Conservation (phyloP, 352 stramenopile genomes). For the Globisporangium echinulatum region DNA sequence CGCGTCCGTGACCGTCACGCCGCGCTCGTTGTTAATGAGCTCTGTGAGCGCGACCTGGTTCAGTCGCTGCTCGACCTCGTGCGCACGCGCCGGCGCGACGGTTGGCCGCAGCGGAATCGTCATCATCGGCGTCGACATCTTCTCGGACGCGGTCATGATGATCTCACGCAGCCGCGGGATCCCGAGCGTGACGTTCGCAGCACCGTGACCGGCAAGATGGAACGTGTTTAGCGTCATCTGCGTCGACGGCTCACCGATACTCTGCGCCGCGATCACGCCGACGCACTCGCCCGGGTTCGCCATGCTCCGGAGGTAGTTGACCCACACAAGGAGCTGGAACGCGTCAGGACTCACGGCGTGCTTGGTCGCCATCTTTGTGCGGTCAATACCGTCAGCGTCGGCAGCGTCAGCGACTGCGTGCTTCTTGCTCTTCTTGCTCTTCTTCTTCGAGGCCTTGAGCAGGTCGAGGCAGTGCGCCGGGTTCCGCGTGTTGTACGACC, state of each 20-base stretch:
- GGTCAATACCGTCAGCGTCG: slow-evolving; percentile 41
- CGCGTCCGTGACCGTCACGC: slow-evolving; percentile 90
- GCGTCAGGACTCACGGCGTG: slow-evolving; percentile 67
- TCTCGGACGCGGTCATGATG: slow-evolving; percentile 98
- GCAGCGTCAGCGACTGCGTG: slow-evolving; percentile 21
- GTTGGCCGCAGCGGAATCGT: slow-evolving; percentile 90
- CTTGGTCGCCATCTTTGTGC: slow-evolving; percentile 72
- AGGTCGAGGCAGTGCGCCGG: slow-evolving; percentile 61
- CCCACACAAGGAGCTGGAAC: slow-evolving; percentile 94
- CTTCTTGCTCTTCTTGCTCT: slow-evolving; percentile 80
- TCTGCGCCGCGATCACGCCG: slow-evolving; percentile 97
- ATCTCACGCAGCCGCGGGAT: slow-evolving; percentile 99
- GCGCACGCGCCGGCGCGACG: slow-evolving; percentile 39
- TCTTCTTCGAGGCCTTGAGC: slow-evolving; percentile 50
- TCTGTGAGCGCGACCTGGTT: slow-evolving; percentile 92
- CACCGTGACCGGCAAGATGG: slow-evolving; percentile 98
- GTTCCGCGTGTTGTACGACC: slow-evolving; percentile 74
- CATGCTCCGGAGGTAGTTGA: slow-evolving; percentile 97
- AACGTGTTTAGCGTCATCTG: slow-evolving; percentile 99
- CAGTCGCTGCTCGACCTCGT: slow-evolving; percentile 84
- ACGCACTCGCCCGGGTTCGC: slow-evolving; percentile 97
- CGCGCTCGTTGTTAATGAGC: slow-evolving; percentile 89
- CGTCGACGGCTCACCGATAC: slow-evolving; percentile 99
- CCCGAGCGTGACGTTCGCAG: slow-evolving; percentile 99
- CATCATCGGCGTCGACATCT: slow-evolving; percentile 98